Percentiles rank a stretch among this genome's conserved stretches.
These are phyloP conservation scores for Cordia subcordata DNA, from an alignment of 257 asterid genomes.

Conservation along the genomic window DNA sequence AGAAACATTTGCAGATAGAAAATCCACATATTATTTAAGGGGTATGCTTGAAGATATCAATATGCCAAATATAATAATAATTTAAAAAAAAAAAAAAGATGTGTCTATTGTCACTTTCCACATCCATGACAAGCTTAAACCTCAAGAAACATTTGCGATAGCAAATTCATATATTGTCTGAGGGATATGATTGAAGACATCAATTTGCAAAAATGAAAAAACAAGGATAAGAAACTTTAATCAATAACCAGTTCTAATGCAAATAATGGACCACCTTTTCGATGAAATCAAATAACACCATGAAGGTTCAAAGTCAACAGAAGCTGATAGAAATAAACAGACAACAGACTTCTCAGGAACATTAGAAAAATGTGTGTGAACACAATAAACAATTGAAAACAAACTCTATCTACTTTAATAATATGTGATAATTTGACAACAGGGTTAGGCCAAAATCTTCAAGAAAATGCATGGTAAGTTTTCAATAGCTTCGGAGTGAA, in stretches of 20 bases:
- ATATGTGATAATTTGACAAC: no score
- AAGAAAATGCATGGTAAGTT: neutral
- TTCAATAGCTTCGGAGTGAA: neutral
- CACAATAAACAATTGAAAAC: no score
- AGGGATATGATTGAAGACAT: neutral
- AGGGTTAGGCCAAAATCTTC: neutral
- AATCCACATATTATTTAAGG: neutral
- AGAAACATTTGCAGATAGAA: neutral
- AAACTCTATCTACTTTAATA: no score
- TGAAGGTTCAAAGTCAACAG: neutral
- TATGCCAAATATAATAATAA: no score
- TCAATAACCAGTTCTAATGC: no score
- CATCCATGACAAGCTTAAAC: neutral
- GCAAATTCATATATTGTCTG: neutral
- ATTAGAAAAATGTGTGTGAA: no score
- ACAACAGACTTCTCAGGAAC: no score
- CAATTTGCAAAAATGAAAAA: no score
- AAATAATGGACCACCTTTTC: neutral
- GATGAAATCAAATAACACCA: neutral
- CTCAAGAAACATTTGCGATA: neutral
- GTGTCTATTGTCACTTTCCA: neutral
- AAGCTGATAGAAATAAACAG: neutral
- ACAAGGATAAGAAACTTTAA: no score
- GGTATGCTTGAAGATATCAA: neutral
- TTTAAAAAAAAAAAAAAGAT: no score